These are phyloP conservation scores for Lentinula boryana DNA, from an alignment of 768 basidiomycete species.

Conservation along the genomic window DNA sequence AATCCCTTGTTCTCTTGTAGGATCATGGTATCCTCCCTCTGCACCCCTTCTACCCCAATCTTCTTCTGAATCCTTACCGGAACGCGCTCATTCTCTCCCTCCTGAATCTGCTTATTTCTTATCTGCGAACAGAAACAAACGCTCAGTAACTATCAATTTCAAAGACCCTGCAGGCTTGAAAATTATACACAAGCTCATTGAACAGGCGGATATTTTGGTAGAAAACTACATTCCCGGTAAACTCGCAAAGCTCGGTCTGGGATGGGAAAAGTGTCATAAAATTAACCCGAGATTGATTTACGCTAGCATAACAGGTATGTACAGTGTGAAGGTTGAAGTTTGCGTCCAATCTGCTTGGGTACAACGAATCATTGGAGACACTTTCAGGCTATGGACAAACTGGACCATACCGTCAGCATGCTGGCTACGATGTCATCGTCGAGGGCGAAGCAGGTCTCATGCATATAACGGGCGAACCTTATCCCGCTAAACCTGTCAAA, in stretches of 20 bases:
- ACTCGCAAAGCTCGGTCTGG: slow-evolving; percentile 76
- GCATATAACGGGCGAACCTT: slow-evolving; percentile 65
- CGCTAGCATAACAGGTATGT: slow-evolving; percentile 78
- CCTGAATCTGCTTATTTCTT: slow-evolving; percentile 94
- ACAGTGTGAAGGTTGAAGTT: slow-evolving; percentile 1
- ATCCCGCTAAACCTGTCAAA: not conserved
- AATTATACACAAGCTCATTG: slow-evolving; percentile 66
- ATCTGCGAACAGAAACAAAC: slow-evolving; percentile 82
- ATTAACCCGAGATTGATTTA: slow-evolving; percentile 83
- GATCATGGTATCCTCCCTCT: slow-evolving; percentile 62
- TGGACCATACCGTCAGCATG: slow-evolving; percentile 76
- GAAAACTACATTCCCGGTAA: slow-evolving; percentile 89
- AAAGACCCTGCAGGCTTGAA: slow-evolving; percentile 73
- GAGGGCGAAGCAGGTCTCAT: slow-evolving; percentile 91
- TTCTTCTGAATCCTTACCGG: slow-evolving; percentile 31
- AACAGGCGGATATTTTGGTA: slow-evolving; percentile 76
- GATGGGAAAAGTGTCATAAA: slow-evolving; percentile 73
- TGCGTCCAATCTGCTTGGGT: not conserved
- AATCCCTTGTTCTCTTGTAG: slow-evolving; percentile 23
- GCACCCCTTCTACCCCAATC: slow-evolving; percentile 34
- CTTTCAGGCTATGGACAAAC: slow-evolving; percentile 77
- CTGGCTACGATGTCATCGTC: slow-evolving; percentile 85
- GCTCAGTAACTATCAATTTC: slow-evolving; percentile 86
- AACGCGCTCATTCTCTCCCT: slow-evolving; percentile 58
- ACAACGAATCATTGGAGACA: not conserved